Base-by-base conservation (phyloP, 495 filamentous ascomycete genomes). In the Penicillium diatomitis region DNA sequence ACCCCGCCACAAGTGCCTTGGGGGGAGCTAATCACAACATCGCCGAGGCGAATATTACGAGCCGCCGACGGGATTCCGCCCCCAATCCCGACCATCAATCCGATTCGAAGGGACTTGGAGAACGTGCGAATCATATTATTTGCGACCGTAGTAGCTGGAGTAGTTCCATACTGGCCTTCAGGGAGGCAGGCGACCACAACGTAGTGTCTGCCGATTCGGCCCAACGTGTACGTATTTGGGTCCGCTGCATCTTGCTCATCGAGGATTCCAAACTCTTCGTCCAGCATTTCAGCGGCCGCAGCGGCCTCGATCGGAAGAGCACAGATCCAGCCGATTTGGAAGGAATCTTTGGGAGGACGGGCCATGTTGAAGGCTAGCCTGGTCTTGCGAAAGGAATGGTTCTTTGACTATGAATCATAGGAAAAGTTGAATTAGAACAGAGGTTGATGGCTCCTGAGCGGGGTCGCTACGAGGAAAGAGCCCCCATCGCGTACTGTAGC, bases 281-380 rank as follows among this genome's bases (percentile, higher is more conserved):
- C 76, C 2, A 81, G 65, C 54, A 75, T 68, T 11, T 58, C 58
- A 29, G 38, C 41, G 3, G 70, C 75, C 0, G 75, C 76, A n/a
- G 68, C 59, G 4, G 54, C 45, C 52, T 80, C 76, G 9, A 56
- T 50, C 5, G 55, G 46, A 5, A 79, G 54, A 2, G 74, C 68
- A 51, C 68, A 77, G 32, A 48, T 48, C 46, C 51, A 53, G 30
- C 51, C 51, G 5, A 53, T 49, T 31, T 53, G 45, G 36, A 53
- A 53, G 4, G 45, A 10, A 35, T 53, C 51, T 41, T 12, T 8
- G 5, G 35, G 51, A 28, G 46, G 51, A 36, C 11, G 8, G 41
- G 46, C 36, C 41, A 48, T 49, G 46, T 45, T 5, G 46, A 52
- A 28, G 40, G 28, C 12, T 49, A 43, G 37, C 38, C 38, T 52